Base-by-base conservation (phyloP, 2,329 filamentous ascomycete species). In the Sporothrix protearum region DNA sequence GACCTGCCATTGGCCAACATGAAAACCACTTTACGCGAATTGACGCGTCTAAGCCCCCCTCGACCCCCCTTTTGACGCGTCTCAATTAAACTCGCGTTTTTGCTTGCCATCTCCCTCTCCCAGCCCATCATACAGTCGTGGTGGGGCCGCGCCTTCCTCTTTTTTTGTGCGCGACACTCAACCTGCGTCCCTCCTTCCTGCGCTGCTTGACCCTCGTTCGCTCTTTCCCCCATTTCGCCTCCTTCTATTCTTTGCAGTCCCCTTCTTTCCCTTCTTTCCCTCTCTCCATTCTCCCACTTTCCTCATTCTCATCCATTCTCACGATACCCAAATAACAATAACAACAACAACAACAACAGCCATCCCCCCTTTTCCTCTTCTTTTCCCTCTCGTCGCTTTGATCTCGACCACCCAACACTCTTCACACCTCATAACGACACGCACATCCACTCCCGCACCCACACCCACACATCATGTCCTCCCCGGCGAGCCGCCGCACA, bases 381-480 rank as follows among this genome's bases (percentile, higher is more conserved):
- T n/a, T 16, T 10, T 33, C 8, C 14, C 16, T 66, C 36, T 16
- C 51, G 16, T 57, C 49, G 7, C 16, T 12, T 36, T 64, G 8
- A 19, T 45, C 45, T 22, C 51, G 7, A 33, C 66, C 64, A 51
- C 9, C 2, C 7, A 64, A 16, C 36, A 42, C 19, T 1, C 42
- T n/a, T 12, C 45, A 7, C 45, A 14, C 25, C 16, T 30, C 28
- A 47, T 25, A 25, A 10, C 12, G 10, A 25, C 36, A 39, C 49
- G 66, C 71, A 74, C 10, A n/a, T n/a, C n/a, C n/a, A n/a, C n/a
- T n/a, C n/a, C n/a, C n/a, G 30, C 30, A 57, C 14, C 33, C 14
- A 36, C 19, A 51, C 70, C 19, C 70, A 47, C 68, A 71, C 77
- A 81, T 73, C 71, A 91, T 91, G 88, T 91, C 89, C 77, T 90